Evolutionary conservation across 2,329 filamentous ascomycete genomes (phyloP).

Genomic region (Pseudovirgaria hyperparasitica): DNA sequence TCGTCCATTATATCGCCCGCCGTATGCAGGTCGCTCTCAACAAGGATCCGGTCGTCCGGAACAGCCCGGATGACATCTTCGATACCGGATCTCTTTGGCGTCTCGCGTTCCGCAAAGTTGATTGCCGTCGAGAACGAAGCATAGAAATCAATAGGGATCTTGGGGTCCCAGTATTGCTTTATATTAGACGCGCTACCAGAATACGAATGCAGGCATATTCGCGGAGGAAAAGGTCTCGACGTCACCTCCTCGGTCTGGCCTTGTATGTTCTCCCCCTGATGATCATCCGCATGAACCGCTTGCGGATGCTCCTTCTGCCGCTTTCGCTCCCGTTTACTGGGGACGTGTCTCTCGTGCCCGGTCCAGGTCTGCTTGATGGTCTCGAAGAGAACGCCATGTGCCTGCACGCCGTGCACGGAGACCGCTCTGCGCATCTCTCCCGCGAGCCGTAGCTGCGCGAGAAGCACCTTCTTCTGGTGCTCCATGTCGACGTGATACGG

Average conservation of each 20-base stretch:
- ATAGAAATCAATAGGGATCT: conserved; percentile 64
- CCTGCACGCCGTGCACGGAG: conserved; percentile 63
- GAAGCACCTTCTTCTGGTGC: conserved; percentile 56
- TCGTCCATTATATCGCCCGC: conserved; percentile 74
- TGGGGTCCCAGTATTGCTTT: conserved; percentile 61
- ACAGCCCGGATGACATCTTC: conserved; percentile 57
- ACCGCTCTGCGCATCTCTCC: conserved; percentile 53
- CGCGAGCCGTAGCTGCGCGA: conserved; percentile 57
- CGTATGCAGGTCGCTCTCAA: conserved; percentile 82
- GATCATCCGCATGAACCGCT: conserved; percentile 3
- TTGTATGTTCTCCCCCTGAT: conserved; percentile 6
- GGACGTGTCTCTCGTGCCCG: conserved; percentile 50
- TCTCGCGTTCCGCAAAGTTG: conserved; percentile 48
- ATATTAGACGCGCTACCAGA: conserved; percentile 65
- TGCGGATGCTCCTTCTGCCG: conserved; percentile 7
- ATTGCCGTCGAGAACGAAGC: conserved; percentile 81
- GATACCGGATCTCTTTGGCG: conserved; percentile 37
- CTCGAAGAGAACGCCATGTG: conserved; percentile 58
- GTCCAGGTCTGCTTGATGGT: conserved; percentile 54
- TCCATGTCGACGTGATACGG: conserved; percentile 53
- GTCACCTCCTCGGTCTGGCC: conserved; percentile 3
- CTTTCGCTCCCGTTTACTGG: conserved; percentile 45
- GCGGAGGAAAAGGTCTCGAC: conserved; percentile 60
- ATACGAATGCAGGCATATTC: conserved; percentile 90
- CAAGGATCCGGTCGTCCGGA: conserved; percentile 65